Evolutionary conservation across 2,329 filamentous ascomycete species (phyloP).

Genomic region (Byssochlamys sp.): DNA sequence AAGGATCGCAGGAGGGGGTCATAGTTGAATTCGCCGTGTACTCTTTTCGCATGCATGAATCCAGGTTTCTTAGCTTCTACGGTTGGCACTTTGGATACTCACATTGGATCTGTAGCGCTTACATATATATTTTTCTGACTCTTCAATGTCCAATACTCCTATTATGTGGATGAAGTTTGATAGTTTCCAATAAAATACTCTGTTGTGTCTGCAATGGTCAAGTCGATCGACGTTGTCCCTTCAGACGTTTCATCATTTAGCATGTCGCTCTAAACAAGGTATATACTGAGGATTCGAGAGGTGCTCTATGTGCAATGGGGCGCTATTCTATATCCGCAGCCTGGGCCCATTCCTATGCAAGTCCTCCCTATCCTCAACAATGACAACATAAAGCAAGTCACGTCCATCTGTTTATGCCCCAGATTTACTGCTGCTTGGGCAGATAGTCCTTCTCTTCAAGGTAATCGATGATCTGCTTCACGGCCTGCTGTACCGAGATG

Average conservation of each 20-base stretch:
- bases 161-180: neutral
- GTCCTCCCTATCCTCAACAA: neutral
- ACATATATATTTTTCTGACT: neutral
- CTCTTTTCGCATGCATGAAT: neutral
- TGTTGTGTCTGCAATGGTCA: neutral
- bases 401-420: conserved; percentile 1
- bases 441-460: conserved; percentile 59
- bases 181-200: neutral
- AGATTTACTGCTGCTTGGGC: conserved; percentile 27
- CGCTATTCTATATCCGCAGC: neutral
- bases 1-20: neutral
- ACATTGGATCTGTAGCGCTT: neutral
- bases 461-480: conserved; percentile 73
- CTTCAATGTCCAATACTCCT: neutral
- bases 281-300: neutral
- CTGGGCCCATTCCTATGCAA: neutral
- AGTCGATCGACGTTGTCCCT: neutral
- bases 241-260: neutral
- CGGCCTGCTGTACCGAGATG: conserved; percentile 77
- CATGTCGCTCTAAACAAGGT: neutral
- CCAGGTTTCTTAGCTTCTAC: neutral
- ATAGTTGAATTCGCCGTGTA: neutral
- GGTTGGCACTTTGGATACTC: neutral
- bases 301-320: neutral
- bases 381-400: conserved; percentile 1